A percentile compares a stretch with the other conserved stretches of the same genome.
Conservation (phyloP, 768 basidiomycete species). For the Rubroboletus satanas region DNA sequence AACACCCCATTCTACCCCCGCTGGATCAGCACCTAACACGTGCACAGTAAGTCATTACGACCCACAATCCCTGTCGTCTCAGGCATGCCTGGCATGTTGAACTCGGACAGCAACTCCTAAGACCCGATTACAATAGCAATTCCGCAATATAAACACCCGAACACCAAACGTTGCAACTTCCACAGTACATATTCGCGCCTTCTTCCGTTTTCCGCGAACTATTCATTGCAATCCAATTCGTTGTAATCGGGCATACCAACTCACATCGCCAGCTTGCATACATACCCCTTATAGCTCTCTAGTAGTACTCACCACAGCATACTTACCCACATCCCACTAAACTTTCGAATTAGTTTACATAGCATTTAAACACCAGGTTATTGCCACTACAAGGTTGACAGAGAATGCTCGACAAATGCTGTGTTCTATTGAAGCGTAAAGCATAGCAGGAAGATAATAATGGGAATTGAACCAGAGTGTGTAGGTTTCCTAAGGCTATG, state of each 20-base stretch:
- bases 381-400: not conserved
- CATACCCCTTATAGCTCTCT: slow-evolving; percentile 16
- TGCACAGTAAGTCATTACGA: slow-evolving; percentile 8
- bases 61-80: slow-evolving; percentile 9
- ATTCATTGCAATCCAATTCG: slow-evolving; percentile 11
- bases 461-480: not conserved
- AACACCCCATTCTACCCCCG: slow-evolving; percentile 31
- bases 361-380: slow-evolving; percentile 3
- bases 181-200: slow-evolving; percentile 17
- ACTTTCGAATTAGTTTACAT: slow-evolving; percentile 4
- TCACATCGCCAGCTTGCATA: slow-evolving; percentile 12
- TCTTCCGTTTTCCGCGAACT: not conserved
- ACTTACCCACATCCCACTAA: slow-evolving; percentile 8
- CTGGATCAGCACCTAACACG: slow-evolving; percentile 5
- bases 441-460: not conserved
- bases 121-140: slow-evolving; percentile 6
- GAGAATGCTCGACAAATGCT: not conserved
- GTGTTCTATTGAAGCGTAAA: slow-evolving; percentile 1
- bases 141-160: slow-evolving; percentile 1
- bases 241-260: slow-evolving; percentile 12
- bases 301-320: slow-evolving; percentile 13
- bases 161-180: slow-evolving; percentile 10
- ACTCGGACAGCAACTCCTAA: slow-evolving; percentile 9
- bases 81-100: slow-evolving; percentile 16
- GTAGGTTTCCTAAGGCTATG: slow-evolving; percentile 3